Base-by-base conservation (phyloP, 306 rosid genomes). In the Quercus agrifolia region DNA sequence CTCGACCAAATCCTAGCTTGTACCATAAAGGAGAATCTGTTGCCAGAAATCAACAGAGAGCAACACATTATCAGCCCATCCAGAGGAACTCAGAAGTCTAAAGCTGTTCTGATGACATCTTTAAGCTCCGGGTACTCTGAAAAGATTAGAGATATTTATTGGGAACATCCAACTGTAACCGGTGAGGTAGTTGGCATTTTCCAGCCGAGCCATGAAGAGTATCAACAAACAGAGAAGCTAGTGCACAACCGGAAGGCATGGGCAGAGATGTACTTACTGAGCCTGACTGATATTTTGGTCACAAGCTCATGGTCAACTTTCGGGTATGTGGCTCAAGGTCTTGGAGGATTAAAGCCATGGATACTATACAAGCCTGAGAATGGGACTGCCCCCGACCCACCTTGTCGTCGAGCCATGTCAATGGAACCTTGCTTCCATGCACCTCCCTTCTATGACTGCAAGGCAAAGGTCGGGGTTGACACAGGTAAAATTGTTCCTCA, bases 351-450 rank as follows among this genome's bases (percentile, higher is more conserved):
- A 71, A 87, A 79, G 46, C 96, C 96, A 18, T 91, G 93, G 96
- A 91, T 91, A 72, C 90, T 91, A 74, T 73, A 86, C 87, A 91
- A 91, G 77, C 90, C 93, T 0, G 96, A 89, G 85, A 88, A 91
- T 25, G 66, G 54, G 56, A 91, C 93, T 0, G 83, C 87, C 55
- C 96, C 93, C 0, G 69, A 87, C 70, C 93, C 93, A 35, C 85
- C 93, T 62, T 91, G 96, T 71, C 85, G 12, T 4, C 90, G 85
- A 21, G 96, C 90, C 85, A 87, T 88, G 89, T 91, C 93, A 27
- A 91, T 91, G 84, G 96, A 91, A 82, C 96, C 96, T 4, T 91
- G 96, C 78, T 91, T 89, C 88, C 93, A 89, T 44, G 93, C 97
- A 5, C 93, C 92, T 76, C 94, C 92, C 27, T 86, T 91, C 85